A percentile compares a stretch with the other conserved stretches of the same genome.
Conservation (phyloP, 2,329 filamentous ascomycete species). For the Xylariomycetidae sp. region DNA sequence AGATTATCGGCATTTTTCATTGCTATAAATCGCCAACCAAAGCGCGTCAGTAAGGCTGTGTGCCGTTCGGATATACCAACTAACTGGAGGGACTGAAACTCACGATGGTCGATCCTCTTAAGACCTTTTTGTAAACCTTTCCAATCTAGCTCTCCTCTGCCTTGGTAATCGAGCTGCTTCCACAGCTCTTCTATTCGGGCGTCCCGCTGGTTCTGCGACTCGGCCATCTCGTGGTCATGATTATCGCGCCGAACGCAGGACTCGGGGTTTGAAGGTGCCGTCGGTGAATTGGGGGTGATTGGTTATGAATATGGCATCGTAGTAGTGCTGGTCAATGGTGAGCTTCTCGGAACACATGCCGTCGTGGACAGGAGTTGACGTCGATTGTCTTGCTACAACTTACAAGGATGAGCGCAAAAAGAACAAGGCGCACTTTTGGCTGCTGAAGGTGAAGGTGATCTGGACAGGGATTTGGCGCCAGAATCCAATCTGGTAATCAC, state of each 20-base stretch:
- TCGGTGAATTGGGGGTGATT: constrained; percentile 13
- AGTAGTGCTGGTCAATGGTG: no score
- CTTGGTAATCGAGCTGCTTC: constrained; percentile 72
- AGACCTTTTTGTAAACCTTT: constrained; percentile 80
- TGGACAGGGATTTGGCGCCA: no score
- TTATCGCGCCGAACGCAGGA: constrained; percentile 20
- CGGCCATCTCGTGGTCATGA: constrained; percentile 60
- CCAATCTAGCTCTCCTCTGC: constrained; percentile 76
- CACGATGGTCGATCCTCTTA: constrained; percentile 87
- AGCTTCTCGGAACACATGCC: no score
- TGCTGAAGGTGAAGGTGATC: no score
- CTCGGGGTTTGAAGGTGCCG: constrained; percentile 15
- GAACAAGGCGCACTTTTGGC: constrained; percentile 14
- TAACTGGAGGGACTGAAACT: no score
- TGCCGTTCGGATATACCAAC: no score
- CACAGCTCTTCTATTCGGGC: constrained; percentile 79
- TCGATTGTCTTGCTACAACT: no score
- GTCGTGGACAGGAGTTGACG: constrained; percentile 8
- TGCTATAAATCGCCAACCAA: constrained; percentile 37
- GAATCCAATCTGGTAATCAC: no score
- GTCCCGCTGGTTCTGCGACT: constrained; percentile 75
- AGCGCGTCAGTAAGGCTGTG: constrained; percentile 11
- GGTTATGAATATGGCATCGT: constrained; percentile 26
- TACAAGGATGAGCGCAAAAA: constrained; percentile 9
- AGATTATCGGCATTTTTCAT: constrained; percentile 89